A percentile compares a stretch with the other conserved stretches of the same genome.
phyloP scores from a whole-genome alignment of 306 rosid species.

The Cucumis melo region DNA sequence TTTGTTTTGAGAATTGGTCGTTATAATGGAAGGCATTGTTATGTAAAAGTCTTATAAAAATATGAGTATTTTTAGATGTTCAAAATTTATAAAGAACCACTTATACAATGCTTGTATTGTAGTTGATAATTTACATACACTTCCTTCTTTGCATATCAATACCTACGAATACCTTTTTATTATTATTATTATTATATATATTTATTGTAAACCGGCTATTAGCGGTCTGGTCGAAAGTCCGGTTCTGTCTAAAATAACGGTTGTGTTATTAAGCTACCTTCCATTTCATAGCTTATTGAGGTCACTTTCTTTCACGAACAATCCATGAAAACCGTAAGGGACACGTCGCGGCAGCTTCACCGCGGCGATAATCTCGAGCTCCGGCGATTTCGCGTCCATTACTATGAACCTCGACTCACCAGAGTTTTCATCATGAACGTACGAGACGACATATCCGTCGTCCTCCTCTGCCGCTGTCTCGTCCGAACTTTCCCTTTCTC shows the following conservation, averaged over 20 bases:
- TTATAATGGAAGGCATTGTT: too few species aligned
- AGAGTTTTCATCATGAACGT: slow-evolving; percentile 49
- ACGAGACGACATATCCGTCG: slow-evolving; percentile 58
- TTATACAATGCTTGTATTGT: too few species aligned
- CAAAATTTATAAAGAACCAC: too few species aligned
- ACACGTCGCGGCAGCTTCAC: slow-evolving; percentile 74
- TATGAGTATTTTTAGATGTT: too few species aligned
- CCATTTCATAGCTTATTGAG: slow-evolving; percentile 13
- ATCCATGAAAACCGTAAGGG: slow-evolving; percentile 84
- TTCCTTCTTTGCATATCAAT: too few species aligned
- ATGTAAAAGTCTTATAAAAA: too few species aligned
- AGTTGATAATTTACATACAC: too few species aligned
- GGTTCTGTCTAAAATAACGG: background rate
- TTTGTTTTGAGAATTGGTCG: too few species aligned
- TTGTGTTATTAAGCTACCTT: background rate
- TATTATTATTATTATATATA: too few species aligned
- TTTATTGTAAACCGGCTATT: background rate
- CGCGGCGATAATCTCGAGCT: slow-evolving; percentile 48
- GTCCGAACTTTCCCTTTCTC: slow-evolving; percentile 8
- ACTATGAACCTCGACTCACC: slow-evolving; percentile 66
- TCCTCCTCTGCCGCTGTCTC: slow-evolving; percentile 39
- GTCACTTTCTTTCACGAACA: slow-evolving; percentile 57
- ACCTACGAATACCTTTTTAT: too few species aligned
- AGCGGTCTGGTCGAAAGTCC: background rate
- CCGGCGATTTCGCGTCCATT: slow-evolving; percentile 76